A percentile compares a stretch with the other conserved stretches of the same genome.
Evolutionary conservation across 2,329 filamentous ascomycete genomes (phyloP).

Genomic region (Beauveria scarabaeidicola): DNA sequence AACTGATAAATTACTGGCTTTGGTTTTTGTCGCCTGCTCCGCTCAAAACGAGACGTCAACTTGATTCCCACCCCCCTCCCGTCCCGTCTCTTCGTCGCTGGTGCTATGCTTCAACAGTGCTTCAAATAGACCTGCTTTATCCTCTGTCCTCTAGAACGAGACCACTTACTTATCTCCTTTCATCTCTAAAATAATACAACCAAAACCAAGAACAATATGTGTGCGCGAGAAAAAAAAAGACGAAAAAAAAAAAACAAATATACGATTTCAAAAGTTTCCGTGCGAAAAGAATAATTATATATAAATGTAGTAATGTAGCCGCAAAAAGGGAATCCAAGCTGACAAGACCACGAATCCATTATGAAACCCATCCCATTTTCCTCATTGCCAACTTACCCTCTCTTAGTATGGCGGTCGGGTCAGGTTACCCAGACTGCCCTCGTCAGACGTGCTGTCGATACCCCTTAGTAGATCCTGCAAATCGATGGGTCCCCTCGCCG

Average conservation of each 20-base stretch:
- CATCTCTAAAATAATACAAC: background rate
- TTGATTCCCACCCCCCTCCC: background rate
- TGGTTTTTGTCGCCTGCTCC: background rate
- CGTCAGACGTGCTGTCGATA: slow-evolving; percentile 40
- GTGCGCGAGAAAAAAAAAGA: background rate
- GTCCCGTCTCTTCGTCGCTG: background rate
- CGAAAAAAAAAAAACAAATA: background rate
- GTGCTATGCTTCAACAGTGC: too few relatives aligned
- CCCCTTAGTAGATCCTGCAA: slow-evolving; percentile 40
- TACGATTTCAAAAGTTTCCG: background rate
- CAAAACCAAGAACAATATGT: background rate
- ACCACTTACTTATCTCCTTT: too few relatives aligned
- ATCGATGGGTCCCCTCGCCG: slow-evolving; percentile 28
- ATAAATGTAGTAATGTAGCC: background rate
- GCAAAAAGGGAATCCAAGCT: background rate
- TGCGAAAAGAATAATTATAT: background rate
- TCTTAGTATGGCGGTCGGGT: slow-evolving; percentile 41
- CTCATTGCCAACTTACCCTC: background rate
- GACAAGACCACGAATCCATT: background rate
- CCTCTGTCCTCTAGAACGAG: too few relatives aligned
- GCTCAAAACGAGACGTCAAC: background rate
- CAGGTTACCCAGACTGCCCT: slow-evolving; percentile 37
- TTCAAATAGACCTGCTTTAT: too few relatives aligned
- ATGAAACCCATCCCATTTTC: background rate
- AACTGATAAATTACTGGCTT: background rate